Base-by-base conservation (phyloP, 371 early-diverging fungal genomes). In the Mucor circinelloides region DNA sequence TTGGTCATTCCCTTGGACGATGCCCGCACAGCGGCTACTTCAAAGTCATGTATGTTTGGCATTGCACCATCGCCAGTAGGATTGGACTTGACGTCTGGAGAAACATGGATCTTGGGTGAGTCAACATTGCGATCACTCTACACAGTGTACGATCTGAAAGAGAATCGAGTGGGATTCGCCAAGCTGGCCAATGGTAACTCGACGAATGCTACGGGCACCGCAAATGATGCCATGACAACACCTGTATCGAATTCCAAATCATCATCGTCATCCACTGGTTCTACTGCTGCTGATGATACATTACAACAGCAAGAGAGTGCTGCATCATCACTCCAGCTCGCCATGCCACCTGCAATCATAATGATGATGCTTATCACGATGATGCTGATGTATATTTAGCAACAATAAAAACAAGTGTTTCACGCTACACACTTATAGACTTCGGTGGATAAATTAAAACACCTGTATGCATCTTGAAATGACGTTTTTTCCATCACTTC, bases 101-200 rank as follows among this genome's bases (percentile, higher is more conserved):
- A 72, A 21, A 70, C 72, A 65, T 77, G 72, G 42, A 67, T 83
- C 8, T 60, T 82, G 10, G 83, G 83, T 55, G 80, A 83, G 52
- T 78, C 83, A 8, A 69, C 75, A 21, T 66, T 83, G 6, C 68
- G 83, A 30, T 78, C 80, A 28, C 66, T 77, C 9, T 83, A 83
- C 40, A 72, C 75, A 6, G 83, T 83, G 7, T 83, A 72, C 62
- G 83, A 83, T 38, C 60, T 83, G 69, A 75, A 73, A 10, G 62
- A 74, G 36, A 78, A 83, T 56, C 72, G 77, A 19, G 62, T 83
- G 15, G 84, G 81, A 12, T 66, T 83, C 15, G 84, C 81, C 23
- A 50, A 23, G 12, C 23, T 50, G 23, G 58, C 58, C 32, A 58
- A 38, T 25, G 13, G 9, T 8, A 25, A 13, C 34, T 34, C 34